phyloP scores from a whole-genome alignment of 768 basidiomycete species.

The Tricholomella constricta region DNA sequence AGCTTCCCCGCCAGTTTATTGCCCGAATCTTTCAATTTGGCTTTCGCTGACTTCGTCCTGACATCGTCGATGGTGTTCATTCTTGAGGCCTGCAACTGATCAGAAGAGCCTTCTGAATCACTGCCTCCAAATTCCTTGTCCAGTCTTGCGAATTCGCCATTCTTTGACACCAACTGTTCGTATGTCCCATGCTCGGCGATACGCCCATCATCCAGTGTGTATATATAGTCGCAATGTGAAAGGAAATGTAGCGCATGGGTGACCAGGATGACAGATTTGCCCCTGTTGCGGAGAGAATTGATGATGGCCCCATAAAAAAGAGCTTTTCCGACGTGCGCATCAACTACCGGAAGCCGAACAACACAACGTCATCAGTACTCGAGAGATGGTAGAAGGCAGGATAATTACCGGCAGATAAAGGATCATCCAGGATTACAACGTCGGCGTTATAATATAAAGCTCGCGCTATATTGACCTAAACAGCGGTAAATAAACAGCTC shows the following conservation, averaged over 20 bases:
- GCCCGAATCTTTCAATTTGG: slow-evolving; percentile 42
- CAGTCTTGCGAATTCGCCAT: slow-evolving; percentile 59
- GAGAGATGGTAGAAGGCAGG: neutral
- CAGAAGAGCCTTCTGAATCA: slow-evolving; percentile 34
- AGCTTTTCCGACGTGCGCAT: slow-evolving; percentile 73
- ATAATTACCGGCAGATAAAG: slow-evolving; percentile 57
- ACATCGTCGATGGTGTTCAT: slow-evolving; percentile 30
- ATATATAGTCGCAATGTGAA: slow-evolving; percentile 78
- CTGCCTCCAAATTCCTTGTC: slow-evolving; percentile 63
- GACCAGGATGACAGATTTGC: slow-evolving; percentile 80
- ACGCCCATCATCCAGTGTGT: slow-evolving; percentile 67
- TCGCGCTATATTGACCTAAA: slow-evolving; percentile 66
- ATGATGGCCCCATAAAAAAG: slow-evolving; percentile 70
- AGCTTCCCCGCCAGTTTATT: slow-evolving; percentile 68
- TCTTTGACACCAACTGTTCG: slow-evolving; percentile 45
- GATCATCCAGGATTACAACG: slow-evolving; percentile 63
- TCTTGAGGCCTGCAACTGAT: slow-evolving; percentile 22
- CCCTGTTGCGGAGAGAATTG: slow-evolving; percentile 34
- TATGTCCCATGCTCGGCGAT: slow-evolving; percentile 75
- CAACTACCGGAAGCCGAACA: slow-evolving; percentile 44
- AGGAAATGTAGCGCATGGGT: slow-evolving; percentile 89
- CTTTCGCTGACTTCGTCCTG: slow-evolving; percentile 38
- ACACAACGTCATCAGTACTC: neutral
- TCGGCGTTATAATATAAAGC: slow-evolving; percentile 69
- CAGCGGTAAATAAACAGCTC: neutral